Evolutionary conservation across 495 filamentous ascomycete species (phyloP).

Genomic region (Cercophora sp.): DNA sequence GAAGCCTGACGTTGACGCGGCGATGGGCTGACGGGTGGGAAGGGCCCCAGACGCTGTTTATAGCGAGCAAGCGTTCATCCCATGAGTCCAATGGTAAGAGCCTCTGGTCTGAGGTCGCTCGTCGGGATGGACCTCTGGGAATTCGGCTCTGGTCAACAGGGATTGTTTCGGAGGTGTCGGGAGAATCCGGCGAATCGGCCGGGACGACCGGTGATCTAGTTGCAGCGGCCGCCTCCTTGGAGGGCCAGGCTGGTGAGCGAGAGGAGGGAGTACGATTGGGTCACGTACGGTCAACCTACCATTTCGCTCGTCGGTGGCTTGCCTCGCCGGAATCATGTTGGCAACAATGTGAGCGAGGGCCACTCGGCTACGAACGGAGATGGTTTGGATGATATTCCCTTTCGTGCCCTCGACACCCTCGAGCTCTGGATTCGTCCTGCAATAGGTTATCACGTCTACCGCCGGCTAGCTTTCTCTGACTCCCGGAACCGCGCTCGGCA

Average conservation of each 20-base stretch:
- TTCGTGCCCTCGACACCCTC: slow-evolving; percentile 34
- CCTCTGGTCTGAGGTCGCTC: slow-evolving; percentile 59
- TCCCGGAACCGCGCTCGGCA: slow-evolving; percentile 43
- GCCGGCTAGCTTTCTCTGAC: slow-evolving; percentile 22
- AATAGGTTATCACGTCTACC: slow-evolving; percentile 22
- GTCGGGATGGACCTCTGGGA: slow-evolving; percentile 59
- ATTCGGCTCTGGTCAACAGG: slow-evolving; percentile 53
- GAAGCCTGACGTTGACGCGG: slow-evolving; percentile 17
- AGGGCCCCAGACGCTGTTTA: slow-evolving; percentile 41
- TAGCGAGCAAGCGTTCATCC: slow-evolving; percentile 41
- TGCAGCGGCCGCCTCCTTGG: slow-evolving; percentile 11
- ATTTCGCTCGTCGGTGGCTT: slow-evolving; percentile 21
- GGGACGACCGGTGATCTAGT: slow-evolving; percentile 29
- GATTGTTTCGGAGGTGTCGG: slow-evolving; percentile 44
- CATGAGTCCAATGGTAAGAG: slow-evolving; percentile 64
- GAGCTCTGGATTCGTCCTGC: slow-evolving; percentile 9
- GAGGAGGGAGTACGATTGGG: slow-evolving; percentile 39
- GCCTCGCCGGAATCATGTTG: slow-evolving; percentile 45
- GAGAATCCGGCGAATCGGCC: too few species aligned
- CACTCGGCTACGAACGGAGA: slow-evolving; percentile 38
- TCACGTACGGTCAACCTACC: slow-evolving; percentile 38
- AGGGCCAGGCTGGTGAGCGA: slow-evolving; percentile 14
- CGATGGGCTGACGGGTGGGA: slow-evolving; percentile 35
- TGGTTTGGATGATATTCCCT: slow-evolving; percentile 28
- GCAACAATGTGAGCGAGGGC: slow-evolving; percentile 37